These are phyloP conservation scores for Cercophora scortea DNA, from an alignment of 495 filamentous ascomycete genomes.

Conservation along the genomic window DNA sequence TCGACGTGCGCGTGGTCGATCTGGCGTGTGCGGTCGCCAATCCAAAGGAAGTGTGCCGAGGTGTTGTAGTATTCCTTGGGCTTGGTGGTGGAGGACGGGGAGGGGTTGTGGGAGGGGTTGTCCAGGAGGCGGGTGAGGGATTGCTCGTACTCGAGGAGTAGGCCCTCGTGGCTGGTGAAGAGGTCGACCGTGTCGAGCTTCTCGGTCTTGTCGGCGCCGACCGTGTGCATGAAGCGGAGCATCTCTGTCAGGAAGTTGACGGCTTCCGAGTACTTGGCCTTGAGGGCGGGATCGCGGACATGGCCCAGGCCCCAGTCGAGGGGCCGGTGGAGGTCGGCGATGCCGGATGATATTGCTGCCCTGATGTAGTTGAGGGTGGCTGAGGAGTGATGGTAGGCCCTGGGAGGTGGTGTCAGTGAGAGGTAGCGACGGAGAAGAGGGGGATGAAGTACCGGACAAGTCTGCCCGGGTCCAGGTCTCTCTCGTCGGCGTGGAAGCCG, in stretches of 20 bases:
- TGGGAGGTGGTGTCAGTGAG: conserved; percentile 16
- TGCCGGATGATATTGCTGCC: conserved; percentile 72
- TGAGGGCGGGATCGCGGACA: conserved; percentile 73
- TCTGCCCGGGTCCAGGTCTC: conserved; percentile 71
- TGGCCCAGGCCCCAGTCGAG: conserved; percentile 95
- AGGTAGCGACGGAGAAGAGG: not conserved
- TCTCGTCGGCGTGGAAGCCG: conserved; percentile 63
- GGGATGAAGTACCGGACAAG: conserved; percentile 53
- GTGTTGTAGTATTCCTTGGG: conserved; percentile 69
- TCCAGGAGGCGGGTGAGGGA: conserved; percentile 67
- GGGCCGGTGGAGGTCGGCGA: conserved; percentile 88
- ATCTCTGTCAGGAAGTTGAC: conserved; percentile 84
- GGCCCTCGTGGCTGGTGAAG: conserved; percentile 89
- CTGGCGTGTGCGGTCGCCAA: conserved; percentile 92
- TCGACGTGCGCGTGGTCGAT: conserved; percentile 89
- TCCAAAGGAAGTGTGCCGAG: conserved; percentile 96
- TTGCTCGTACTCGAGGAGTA: conserved; percentile 93
- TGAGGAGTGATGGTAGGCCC: conserved; percentile 91
- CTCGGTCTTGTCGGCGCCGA: conserved; percentile 79
- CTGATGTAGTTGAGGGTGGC: conserved; percentile 90
- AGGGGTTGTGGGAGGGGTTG: conserved; percentile 41
- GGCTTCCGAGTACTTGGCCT: conserved; percentile 74
- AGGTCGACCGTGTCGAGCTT: conserved; percentile 91
- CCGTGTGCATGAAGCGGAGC: conserved; percentile 88
- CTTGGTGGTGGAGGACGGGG: conserved; percentile 7